Evolutionary conservation across 345 rosid species (phyloP), one percentile per base, ranked within the genome.

Genomic region (Gossypium longicalyx): DNA sequence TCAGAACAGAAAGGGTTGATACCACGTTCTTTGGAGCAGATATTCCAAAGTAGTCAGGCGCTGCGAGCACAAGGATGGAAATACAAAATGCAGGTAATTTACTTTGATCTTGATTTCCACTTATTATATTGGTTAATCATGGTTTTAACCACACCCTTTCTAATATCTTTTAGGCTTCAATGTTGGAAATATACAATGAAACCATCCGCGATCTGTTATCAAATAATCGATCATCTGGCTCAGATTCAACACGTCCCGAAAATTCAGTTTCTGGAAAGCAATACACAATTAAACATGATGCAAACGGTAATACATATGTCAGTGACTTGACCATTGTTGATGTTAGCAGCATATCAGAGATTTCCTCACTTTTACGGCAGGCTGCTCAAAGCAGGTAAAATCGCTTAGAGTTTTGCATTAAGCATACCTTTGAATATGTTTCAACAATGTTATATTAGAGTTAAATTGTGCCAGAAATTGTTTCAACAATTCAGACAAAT

Each of bases 161-260:
- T 20, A 17, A 78, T 68, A 67, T 9, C 9, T 65, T 70, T 29
- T 72, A 89, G 97, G 98, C 85, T n/a, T 95, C 99, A 34, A 90
- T 95, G 97, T 77, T 95, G 82, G 99, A 95, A 79, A 95, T 95
- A 12, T 95, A 95, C 87, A 95, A 95, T 15, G 99, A 95, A 74
- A 83, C 93, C 65, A 83, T 95, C 45, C 93, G 94, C 7, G 99
- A 95, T 77, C 80, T 95, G 83, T 80, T 94, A 77, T 80, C 87
- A 23, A 62, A 86, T 41, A 89, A 77, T 74, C 80, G 85, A 76
- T 72, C 84, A 9, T 79, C 77, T 63, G 53, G 86, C 70, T 62
- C 60, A 25, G 88, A 90, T 48, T 72, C 81, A 67, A 67, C 20
- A 4, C 83, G 87, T 44, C 38, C 73, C 57, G 98, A 91, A 22